These are phyloP conservation scores for Acarospora socialis DNA, from an alignment of 2,329 filamentous ascomycete genomes.

Conservation along the genomic window DNA sequence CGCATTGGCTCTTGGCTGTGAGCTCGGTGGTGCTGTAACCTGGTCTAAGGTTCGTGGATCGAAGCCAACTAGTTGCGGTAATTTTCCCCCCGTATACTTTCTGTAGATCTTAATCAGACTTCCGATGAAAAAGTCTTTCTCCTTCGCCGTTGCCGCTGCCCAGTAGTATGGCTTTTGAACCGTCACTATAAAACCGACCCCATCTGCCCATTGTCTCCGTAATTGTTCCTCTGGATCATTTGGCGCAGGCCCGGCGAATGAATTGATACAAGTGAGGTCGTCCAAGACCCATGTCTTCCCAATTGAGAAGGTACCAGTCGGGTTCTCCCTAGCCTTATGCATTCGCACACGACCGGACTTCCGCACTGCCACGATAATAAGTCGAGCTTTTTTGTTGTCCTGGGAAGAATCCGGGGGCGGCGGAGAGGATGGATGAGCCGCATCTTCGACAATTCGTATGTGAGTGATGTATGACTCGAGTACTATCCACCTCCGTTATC, in stretches of 20 bases:
- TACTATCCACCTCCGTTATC: too few relatives aligned
- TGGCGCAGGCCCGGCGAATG: slow-evolving; percentile 52
- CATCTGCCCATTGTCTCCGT: slow-evolving; percentile 61
- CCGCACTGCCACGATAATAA: slow-evolving; percentile 86
- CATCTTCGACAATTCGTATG: slow-evolving; percentile 80
- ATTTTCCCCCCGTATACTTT: slow-evolving; percentile 83
- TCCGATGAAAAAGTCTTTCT: slow-evolving; percentile 97
- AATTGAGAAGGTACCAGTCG: slow-evolving; percentile 87
- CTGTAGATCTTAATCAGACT: slow-evolving; percentile 91
- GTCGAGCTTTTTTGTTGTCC: slow-evolving; percentile 68
- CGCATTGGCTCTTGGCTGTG: slow-evolving; percentile 11
- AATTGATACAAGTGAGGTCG: slow-evolving; percentile 71
- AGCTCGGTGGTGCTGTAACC: slow-evolving; percentile 34
- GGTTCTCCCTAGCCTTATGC: slow-evolving; percentile 94
- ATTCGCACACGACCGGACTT: slow-evolving; percentile 86
- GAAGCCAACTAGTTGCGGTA: slow-evolving; percentile 70
- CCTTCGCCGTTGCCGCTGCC: slow-evolving; percentile 83
- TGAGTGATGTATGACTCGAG: slow-evolving; percentile 97
- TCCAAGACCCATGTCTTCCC: slow-evolving; percentile 98
- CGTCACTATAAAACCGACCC: slow-evolving; percentile 72
- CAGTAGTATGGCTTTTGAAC: slow-evolving; percentile 94
- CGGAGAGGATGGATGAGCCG: slow-evolving; percentile 65
- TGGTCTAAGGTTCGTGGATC: slow-evolving; percentile 63
- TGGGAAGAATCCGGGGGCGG: slow-evolving; percentile 64
- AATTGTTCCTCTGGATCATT: slow-evolving; percentile 46